phyloP scores from a whole-genome alignment of 2,329 filamentous ascomycete species.

The Amauroascus niger region DNA sequence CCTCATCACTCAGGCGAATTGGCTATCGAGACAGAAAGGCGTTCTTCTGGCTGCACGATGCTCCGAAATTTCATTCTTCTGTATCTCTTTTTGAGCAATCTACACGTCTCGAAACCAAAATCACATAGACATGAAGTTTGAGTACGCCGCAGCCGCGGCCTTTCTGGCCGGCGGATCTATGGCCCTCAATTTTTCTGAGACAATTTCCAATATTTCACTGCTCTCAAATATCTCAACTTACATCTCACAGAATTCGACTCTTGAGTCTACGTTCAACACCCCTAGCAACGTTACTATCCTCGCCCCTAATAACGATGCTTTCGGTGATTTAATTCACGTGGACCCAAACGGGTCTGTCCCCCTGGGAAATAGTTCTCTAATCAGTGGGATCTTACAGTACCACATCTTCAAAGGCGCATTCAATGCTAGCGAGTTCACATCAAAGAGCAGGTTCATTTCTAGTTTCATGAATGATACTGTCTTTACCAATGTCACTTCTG shows the following conservation, averaged over 20 bases:
- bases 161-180: constrained; percentile 11
- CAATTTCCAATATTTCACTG: constrained; percentile 14
- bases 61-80: no score
- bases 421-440: constrained; percentile 29
- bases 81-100: no score
- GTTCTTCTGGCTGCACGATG: neutral
- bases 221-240: constrained; percentile 17
- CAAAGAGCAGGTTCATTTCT: constrained; percentile 35
- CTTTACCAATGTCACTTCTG: constrained; percentile 51
- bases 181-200: constrained; percentile 15
- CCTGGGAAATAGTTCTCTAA: constrained; percentile 19
- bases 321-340: constrained; percentile 25
- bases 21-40: neutral
- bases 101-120: neutral
- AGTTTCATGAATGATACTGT: constrained; percentile 42
- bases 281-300: constrained; percentile 48
- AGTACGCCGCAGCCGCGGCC: constrained; percentile 5
- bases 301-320: constrained; percentile 46
- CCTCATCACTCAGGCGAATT: neutral
- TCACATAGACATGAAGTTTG: constrained; percentile 4
- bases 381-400: constrained; percentile 46
- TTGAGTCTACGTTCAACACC: constrained; percentile 24
- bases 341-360: constrained; percentile 28
- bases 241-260: constrained; percentile 10
- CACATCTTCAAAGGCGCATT: constrained; percentile 50